Evolutionary conservation across 2,329 filamentous ascomycete species (phyloP).

Genomic region (Pseudogymnoascus sp.): DNA sequence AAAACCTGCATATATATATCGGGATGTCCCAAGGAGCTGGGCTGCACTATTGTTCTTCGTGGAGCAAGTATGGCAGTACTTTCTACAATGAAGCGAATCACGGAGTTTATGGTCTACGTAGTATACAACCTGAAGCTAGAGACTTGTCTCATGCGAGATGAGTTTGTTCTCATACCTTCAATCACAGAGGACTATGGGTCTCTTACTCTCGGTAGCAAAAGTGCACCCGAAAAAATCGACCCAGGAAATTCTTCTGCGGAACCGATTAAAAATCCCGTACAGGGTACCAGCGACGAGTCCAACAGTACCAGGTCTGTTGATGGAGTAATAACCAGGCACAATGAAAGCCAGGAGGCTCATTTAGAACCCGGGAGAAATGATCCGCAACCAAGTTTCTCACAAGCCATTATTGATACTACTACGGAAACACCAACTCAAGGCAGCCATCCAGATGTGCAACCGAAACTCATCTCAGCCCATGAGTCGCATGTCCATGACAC

Average conservation of each 20-base stretch:
- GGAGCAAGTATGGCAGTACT: conserved; percentile 68
- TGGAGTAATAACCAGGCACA: conserved; percentile 1
- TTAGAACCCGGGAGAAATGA: background rate
- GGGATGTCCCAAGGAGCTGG: conserved; percentile 80
- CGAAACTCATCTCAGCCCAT: conserved; percentile 29
- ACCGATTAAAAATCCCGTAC: conserved; percentile 9
- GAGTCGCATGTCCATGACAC: conserved; percentile 33
- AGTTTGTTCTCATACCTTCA: conserved; percentile 75
- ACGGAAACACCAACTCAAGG: conserved; percentile 10
- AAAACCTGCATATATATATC: conserved; percentile 96
- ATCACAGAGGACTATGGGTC: conserved; percentile 42
- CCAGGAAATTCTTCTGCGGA: conserved; percentile 20
- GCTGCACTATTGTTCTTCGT: conserved; percentile 87
- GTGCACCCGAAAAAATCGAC: background rate
- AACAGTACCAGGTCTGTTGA: conserved; percentile 4
- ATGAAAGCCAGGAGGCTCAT: background rate
- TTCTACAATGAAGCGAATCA: conserved; percentile 79
- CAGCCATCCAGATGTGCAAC: conserved; percentile 11
- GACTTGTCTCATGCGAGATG: conserved; percentile 87
- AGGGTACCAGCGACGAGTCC: background rate
- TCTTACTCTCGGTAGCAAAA: background rate
- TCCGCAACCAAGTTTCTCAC: background rate
- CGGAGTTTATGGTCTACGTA: conserved; percentile 98
- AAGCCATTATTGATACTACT: conserved; percentile 11
- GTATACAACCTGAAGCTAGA: conserved; percentile 97